Evolutionary conservation across 2,329 filamentous ascomycete genomes (phyloP).

Genomic region (Aureobasidium uvarum): DNA sequence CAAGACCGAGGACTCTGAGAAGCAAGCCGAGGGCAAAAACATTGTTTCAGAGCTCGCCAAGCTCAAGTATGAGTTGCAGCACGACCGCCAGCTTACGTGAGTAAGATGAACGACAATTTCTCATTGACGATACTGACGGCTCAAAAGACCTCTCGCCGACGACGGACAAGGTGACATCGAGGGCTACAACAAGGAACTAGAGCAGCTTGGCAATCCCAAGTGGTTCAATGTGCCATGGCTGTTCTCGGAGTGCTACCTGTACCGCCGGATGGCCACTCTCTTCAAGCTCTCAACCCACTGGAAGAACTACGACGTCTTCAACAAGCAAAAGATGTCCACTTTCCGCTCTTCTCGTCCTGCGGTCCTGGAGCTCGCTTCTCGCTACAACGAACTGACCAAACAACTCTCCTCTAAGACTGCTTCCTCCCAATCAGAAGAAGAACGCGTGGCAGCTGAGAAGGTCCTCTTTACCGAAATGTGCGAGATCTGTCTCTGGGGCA

Average conservation of each 20-base stretch:
- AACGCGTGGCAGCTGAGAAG: slow-evolving; percentile 67
- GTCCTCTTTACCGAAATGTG: slow-evolving; percentile 88
- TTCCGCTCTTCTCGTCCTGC: slow-evolving; percentile 89
- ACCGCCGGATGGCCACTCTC: slow-evolving; percentile 74
- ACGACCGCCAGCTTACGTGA: slow-evolving; percentile 76
- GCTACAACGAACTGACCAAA: slow-evolving; percentile 70
- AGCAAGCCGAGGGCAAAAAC: slow-evolving; percentile 75
- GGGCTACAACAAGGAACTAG: slow-evolving; percentile 82
- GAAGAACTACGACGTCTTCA: slow-evolving; percentile 88
- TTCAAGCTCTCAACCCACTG: slow-evolving; percentile 78
- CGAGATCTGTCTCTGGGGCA: slow-evolving; percentile 96
- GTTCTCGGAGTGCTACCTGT: slow-evolving; percentile 91
- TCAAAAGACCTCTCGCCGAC: slow-evolving; percentile 66
- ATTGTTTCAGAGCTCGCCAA: slow-evolving; percentile 75
- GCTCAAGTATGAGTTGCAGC: slow-evolving; percentile 93
- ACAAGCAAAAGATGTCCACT: slow-evolving; percentile 83
- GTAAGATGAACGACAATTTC: slow-evolving; percentile 32
- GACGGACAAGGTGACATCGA: slow-evolving; percentile 74
- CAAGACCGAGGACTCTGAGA: slow-evolving; percentile 59
- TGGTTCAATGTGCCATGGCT: slow-evolving; percentile 91
- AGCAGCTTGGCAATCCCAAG: slow-evolving; percentile 66
- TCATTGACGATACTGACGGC: not conserved
- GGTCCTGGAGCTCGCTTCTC: slow-evolving; percentile 75
- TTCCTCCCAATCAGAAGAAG: slow-evolving; percentile 47
- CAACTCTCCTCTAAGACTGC: slow-evolving; percentile 60